Evolutionary conservation across 140 eudicot genomes (phyloP).

Genomic region (Ambrosia hybrid): DNA sequence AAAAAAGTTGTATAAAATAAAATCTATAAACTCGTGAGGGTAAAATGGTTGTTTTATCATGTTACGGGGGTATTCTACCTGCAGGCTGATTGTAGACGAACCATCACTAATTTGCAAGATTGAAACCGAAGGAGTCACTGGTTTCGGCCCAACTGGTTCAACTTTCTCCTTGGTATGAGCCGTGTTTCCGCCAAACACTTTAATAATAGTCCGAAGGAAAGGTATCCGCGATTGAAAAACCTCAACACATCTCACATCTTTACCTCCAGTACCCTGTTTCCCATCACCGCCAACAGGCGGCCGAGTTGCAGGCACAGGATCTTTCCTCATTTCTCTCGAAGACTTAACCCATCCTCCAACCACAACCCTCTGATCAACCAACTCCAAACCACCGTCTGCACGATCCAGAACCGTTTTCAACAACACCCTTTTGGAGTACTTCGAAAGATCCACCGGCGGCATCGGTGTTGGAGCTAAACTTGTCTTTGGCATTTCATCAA

Average conservation of each 20-base stretch:
- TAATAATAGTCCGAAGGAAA: conserved; percentile 53
- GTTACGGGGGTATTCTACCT: conserved; percentile 36
- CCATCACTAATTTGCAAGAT: conserved; percentile 74
- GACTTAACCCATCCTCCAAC: conserved; percentile 93
- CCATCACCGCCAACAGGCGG: conserved; percentile 13
- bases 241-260: conserved; percentile 70
- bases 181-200: conserved; percentile 66
- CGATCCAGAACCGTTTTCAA: conserved; percentile 58
- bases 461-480: neutral
- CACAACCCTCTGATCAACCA: conserved; percentile 67
- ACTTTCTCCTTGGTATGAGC: conserved; percentile 45
- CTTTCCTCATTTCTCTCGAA: conserved; percentile 68
- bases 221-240: conserved; percentile 73
- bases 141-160: conserved; percentile 36
- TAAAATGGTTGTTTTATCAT: neutral
- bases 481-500: conserved; percentile 32
- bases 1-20: neutral
- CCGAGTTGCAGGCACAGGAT: conserved; percentile 23
- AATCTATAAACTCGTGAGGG: neutral
- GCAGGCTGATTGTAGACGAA: conserved; percentile 66
- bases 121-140: conserved; percentile 40
- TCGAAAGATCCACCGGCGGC: conserved; percentile 34
- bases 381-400: conserved; percentile 52
- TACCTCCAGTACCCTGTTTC: conserved; percentile 24
- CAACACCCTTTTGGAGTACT: conserved; percentile 62